Evolutionary conservation across 805 yeast genomes (phyloP).

Genomic region (Candida mattraensis): DNA sequence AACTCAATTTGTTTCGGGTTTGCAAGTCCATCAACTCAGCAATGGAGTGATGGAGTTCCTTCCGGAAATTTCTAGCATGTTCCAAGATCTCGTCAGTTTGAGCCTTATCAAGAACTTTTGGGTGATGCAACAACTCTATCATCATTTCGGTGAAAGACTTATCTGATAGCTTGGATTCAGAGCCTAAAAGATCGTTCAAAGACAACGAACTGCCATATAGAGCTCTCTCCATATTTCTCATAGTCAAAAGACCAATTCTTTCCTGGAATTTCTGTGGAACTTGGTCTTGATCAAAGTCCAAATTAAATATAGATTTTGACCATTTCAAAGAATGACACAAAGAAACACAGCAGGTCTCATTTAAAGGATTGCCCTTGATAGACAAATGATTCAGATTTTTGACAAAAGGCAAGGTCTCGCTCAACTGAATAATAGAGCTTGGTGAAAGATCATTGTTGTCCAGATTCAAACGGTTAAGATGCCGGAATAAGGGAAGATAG

Average conservation of each 20-base stretch:
- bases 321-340: constrained; percentile 68
- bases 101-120: constrained; percentile 14
- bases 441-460: constrained; percentile 64
- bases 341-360: constrained; percentile 60
- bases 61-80: constrained; percentile 41
- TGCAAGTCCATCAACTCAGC: constrained; percentile 60
- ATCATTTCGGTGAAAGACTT: constrained; percentile 25
- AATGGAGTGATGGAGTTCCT: constrained; percentile 48
- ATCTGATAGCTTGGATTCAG: constrained; percentile 4
- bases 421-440: constrained; percentile 55
- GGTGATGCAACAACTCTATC: constrained; percentile 20
- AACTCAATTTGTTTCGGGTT: constrained; percentile 50
- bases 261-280: constrained; percentile 66
- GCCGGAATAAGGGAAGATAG: constrained; percentile 66
- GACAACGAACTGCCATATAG: constrained; percentile 34
- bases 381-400: constrained; percentile 66
- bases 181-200: constrained; percentile 1
- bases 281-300: constrained; percentile 64
- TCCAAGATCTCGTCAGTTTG: constrained; percentile 33
- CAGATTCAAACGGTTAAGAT: constrained; percentile 64
- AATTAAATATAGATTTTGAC: constrained; percentile 60
- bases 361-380: constrained; percentile 60
- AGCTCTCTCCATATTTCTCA: constrained; percentile 74
- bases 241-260: constrained; percentile 72
- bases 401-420: constrained; percentile 71